Conservation (phyloP, 306 rosid genomes). For the Macrotyloma uniflorum region DNA sequence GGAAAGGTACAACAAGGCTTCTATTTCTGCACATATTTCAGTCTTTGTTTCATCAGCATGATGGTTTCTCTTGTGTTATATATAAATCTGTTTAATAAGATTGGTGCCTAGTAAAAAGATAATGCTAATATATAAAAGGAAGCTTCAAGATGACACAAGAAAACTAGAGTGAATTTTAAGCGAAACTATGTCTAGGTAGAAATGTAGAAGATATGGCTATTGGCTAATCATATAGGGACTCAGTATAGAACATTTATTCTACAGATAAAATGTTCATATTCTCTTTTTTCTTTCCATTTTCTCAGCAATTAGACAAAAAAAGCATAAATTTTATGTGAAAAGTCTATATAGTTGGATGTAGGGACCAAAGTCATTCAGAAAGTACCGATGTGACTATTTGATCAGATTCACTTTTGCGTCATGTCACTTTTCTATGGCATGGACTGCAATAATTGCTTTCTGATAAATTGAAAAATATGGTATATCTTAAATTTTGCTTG, state of each 20-base stretch:
- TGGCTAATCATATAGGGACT: neutral
- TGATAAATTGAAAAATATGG: slow-evolving; percentile 13
- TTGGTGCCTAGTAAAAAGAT: neutral
- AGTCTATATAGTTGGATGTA: neutral
- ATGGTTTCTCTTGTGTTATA: slow-evolving; percentile 7
- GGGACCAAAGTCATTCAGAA: neutral
- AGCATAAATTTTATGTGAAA: neutral
- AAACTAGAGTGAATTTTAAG: neutral
- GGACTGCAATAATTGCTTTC: neutral
- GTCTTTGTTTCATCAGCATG: neutral
- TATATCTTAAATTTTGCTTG: neutral
- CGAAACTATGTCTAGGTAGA: neutral
- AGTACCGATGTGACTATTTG: neutral
- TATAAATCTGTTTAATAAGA: neutral
- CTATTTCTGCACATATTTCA: neutral
- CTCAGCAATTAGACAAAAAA: neutral
- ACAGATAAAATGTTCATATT: neutral
- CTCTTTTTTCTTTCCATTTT: neutral
- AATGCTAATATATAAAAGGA: neutral
- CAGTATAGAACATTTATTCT: slow-evolving; percentile 1
- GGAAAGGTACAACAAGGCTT: slow-evolving; percentile 62
- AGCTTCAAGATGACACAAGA: neutral
- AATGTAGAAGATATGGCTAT: neutral
- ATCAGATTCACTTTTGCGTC: neutral
- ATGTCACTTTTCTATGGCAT: neutral